phyloP scores from a whole-genome alignment of 2,329 filamentous ascomycete genomes.

The Dendryphion nanum region DNA sequence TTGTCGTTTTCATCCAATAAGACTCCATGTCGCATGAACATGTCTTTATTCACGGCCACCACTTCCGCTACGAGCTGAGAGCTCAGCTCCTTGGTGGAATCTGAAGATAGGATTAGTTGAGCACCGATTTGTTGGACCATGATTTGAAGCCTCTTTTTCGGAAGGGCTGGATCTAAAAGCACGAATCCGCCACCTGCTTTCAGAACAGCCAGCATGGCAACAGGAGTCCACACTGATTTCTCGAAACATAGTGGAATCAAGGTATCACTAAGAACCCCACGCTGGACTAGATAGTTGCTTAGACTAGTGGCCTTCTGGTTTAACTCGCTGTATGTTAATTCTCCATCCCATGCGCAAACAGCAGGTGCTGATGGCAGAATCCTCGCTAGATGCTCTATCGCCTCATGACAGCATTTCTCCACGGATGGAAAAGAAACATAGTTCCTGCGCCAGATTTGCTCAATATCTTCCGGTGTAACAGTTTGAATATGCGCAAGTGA shows the following conservation, averaged over 20 bases:
- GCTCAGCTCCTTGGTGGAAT: too few relatives aligned
- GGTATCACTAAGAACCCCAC: neutral
- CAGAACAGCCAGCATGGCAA: slow-evolving; percentile 36
- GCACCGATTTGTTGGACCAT: neutral
- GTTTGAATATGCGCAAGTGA: too few relatives aligned
- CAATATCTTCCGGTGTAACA: too few relatives aligned
- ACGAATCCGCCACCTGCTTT: neutral
- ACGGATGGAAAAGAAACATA: too few relatives aligned
- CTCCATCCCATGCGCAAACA: slow-evolving; percentile 6
- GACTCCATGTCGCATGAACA: neutral
- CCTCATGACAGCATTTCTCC: too few relatives aligned
- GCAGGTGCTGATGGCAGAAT: slow-evolving; percentile 1
- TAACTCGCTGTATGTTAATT: slow-evolving; percentile 6
- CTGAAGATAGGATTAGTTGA: neutral
- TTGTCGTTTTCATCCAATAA: neutral
- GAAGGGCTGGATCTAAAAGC: neutral
- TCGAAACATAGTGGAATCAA: neutral
- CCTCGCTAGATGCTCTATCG: too few relatives aligned
- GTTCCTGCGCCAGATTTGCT: too few relatives aligned
- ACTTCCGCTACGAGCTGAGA: too few relatives aligned
- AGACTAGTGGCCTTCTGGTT: too few relatives aligned
- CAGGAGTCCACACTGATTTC: slow-evolving; percentile 4
- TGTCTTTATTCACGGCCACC: too few relatives aligned
- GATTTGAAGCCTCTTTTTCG: too few relatives aligned
- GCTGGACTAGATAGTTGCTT: neutral